These are phyloP conservation scores for Lasiodiplodia gonubiensis DNA, from an alignment of 2,329 filamentous ascomycete genomes.

Conservation along the genomic window DNA sequence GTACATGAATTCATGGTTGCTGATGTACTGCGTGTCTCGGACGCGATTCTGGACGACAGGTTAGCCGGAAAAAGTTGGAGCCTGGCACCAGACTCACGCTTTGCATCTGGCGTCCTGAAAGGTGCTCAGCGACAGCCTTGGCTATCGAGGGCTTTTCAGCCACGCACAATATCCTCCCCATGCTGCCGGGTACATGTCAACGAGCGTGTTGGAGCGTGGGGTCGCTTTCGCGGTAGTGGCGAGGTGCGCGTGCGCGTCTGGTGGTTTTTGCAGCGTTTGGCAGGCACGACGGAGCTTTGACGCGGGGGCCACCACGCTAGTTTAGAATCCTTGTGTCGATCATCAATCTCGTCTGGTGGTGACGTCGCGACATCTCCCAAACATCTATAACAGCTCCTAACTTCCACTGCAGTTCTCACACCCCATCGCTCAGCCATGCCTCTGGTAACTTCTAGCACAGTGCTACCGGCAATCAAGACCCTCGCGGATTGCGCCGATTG, in stretches of 20 bases:
- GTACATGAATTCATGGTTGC: slow-evolving; percentile 93
- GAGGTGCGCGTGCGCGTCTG: slow-evolving; percentile 15
- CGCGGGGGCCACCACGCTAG: slow-evolving; percentile 13
- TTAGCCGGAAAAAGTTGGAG: background rate
- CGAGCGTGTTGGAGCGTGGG: background rate
- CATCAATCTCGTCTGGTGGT: slow-evolving; percentile 14
- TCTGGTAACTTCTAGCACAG: slow-evolving; percentile 52
- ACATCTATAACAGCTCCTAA: background rate
- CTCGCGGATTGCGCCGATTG: slow-evolving; percentile 79
- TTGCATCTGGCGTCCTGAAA: slow-evolving; percentile 68
- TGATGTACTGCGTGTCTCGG: slow-evolving; percentile 74
- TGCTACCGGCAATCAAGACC: slow-evolving; percentile 72
- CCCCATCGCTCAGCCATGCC: slow-evolving; percentile 2
- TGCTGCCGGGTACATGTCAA: slow-evolving; percentile 29
- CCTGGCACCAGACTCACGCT: slow-evolving; percentile 10
- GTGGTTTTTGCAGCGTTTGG: slow-evolving; percentile 20
- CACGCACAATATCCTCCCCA: slow-evolving; percentile 71
- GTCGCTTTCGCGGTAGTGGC: background rate
- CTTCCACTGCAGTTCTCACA: slow-evolving; percentile 5
- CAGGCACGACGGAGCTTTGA: slow-evolving; percentile 16
- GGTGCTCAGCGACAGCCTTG: slow-evolving; percentile 88
- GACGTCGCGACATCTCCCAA: slow-evolving; percentile 8
- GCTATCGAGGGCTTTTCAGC: slow-evolving; percentile 94
- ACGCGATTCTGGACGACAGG: slow-evolving; percentile 65
- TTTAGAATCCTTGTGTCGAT: slow-evolving; percentile 21